These are phyloP conservation scores for Sphagnurus paluster DNA, from an alignment of 1,284 basidiomycete species.

Conservation along the genomic window DNA sequence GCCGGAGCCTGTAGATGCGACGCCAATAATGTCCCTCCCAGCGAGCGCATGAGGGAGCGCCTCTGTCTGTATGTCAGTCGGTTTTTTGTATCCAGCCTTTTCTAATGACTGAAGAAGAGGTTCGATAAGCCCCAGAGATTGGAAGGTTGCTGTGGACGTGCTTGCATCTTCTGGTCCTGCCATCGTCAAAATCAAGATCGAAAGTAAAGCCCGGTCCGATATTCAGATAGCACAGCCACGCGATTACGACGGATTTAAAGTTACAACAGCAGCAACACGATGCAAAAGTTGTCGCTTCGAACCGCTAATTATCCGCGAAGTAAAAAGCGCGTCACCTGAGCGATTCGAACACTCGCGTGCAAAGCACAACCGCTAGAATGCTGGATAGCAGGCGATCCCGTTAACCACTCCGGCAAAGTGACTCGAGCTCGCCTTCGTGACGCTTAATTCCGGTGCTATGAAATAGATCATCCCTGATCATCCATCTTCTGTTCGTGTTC, in stretches of 20 bases:
- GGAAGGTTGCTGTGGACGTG: conserved; percentile 59
- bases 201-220: conserved; percentile 8
- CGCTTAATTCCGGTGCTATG: too few species aligned
- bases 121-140: conserved; percentile 84
- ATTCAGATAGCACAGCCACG: conserved; percentile 23
- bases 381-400: conserved; percentile 82
- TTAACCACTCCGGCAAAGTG: conserved; percentile 93
- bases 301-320: too few species aligned
- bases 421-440: too few species aligned
- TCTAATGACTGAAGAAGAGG: conserved; percentile 88
- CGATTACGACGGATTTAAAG: too few species aligned
- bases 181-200: conserved; percentile 38
- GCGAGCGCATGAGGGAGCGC: conserved; percentile 89
- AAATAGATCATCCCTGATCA: too few species aligned
- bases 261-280: too few species aligned
- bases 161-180: conserved; percentile 59
- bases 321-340: conserved; percentile 88
- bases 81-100: conserved; percentile 81
- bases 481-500: too few species aligned
- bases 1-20: conserved; percentile 96
- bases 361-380: conserved; percentile 74
- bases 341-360: conserved; percentile 87
- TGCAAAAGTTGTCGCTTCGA: too few species aligned
- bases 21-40: conserved; percentile 95
- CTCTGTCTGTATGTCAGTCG: conserved; percentile 91